Percentiles rank a stretch among this genome's conserved stretches.
Evolutionary conservation across 768 basidiomycete genomes (phyloP).

Genomic region (Hirschioporus abietinus): DNA sequence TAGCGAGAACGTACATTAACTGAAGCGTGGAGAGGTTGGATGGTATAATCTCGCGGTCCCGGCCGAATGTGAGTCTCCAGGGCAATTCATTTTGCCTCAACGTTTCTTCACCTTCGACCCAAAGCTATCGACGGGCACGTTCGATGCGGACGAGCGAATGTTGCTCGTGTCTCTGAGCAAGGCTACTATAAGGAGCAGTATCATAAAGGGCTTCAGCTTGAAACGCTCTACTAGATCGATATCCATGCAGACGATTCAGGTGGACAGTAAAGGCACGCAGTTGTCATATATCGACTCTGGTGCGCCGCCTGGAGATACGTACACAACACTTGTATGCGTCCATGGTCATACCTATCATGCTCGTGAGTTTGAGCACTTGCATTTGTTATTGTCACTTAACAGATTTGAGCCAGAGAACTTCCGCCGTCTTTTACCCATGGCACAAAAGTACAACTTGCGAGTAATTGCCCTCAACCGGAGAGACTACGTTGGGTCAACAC

Average conservation of each 20-base stretch:
- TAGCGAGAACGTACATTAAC: no score
- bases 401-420: conserved; percentile 21
- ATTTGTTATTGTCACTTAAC: not conserved
- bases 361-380: not conserved
- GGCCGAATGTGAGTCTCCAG: not conserved
- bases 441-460: conserved; percentile 24
- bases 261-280: not conserved
- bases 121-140: not conserved
- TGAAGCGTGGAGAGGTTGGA: no score
- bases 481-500: conserved; percentile 32
- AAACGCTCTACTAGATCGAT: not conserved
- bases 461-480: conserved; percentile 33
- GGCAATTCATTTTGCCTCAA: not conserved
- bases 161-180: not conserved
- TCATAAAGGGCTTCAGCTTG: not conserved
- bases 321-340: conserved; percentile 10
- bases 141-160: not conserved
- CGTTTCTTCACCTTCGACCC: not conserved
- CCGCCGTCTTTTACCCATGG: conserved; percentile 23
- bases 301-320: not conserved
- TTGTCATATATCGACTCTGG: conserved; percentile 2
- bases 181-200: not conserved
- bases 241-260: not conserved
- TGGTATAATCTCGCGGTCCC: no score
- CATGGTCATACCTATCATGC: conserved; percentile 17